Conservation (phyloP, 1,284 basidiomycete genomes). For the Tilletiaria anomala region DNA sequence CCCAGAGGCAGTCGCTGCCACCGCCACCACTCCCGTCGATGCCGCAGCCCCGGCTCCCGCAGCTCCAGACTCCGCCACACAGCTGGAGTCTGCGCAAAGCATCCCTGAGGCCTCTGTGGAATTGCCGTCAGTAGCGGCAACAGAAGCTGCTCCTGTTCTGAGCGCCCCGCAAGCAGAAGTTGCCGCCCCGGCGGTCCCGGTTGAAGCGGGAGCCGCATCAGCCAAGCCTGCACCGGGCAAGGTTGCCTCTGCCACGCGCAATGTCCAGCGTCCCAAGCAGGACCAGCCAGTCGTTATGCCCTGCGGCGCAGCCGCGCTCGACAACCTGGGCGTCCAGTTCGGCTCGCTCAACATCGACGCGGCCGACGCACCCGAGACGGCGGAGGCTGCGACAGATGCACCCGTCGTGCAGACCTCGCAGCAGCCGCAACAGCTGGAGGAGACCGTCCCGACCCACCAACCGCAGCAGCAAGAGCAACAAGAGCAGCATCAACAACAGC, state of each 20-base stretch:
- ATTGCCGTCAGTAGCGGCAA: no score
- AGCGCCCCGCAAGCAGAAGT: no score
- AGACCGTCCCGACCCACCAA: conserved; percentile 6
- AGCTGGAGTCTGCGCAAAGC: no score
- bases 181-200: no score
- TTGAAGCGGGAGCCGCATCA: no score
- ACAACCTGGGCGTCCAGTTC: conserved; percentile 36
- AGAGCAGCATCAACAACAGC: conserved; percentile 1
- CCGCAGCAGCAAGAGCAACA: conserved; percentile 3
- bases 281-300: conserved; percentile 36
- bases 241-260: no score
- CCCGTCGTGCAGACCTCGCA: conserved; percentile 3
- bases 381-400: not conserved
- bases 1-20: not conserved
- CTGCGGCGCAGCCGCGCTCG: conserved; percentile 26
- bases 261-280: conserved; percentile 33
- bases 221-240: no score
- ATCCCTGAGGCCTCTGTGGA: no score
- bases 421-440: conserved; percentile 13
- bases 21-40: conserved; percentile 5
- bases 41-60: conserved; percentile 5
- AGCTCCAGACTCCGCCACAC: no score
- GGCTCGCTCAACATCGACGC: conserved; percentile 33
- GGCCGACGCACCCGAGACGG: not conserved
- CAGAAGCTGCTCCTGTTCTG: no score